phyloP scores from a whole-genome alignment of 23 red algal species.

The Gracilaria gracilis region DNA sequence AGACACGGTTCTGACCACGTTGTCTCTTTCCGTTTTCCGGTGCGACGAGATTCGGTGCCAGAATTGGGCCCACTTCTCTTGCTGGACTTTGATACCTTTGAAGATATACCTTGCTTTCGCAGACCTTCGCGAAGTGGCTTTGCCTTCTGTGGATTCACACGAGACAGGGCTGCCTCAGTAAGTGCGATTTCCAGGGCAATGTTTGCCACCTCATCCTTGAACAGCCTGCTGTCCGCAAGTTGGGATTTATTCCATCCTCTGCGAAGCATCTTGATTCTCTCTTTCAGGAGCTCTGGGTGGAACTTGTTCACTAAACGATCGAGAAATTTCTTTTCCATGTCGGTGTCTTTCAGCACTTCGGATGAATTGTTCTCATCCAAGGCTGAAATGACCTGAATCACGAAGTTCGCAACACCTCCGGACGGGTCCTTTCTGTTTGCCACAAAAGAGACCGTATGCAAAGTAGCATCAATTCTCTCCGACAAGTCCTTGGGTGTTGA shows the following conservation, averaged over 20 bases:
- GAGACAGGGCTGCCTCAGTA: background rate
- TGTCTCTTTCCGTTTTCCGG: too few species aligned
- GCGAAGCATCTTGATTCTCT: background rate
- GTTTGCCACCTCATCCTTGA: background rate
- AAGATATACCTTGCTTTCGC: too few species aligned
- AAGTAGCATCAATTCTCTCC: conserved; percentile 25
- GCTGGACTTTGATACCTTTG: too few species aligned
- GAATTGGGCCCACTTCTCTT: too few species aligned
- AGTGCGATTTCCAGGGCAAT: background rate
- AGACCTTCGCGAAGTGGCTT: background rate
- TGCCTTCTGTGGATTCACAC: background rate
- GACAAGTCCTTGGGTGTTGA: background rate
- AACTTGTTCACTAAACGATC: conserved; percentile 6
- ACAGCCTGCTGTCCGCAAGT: background rate
- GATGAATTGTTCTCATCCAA: background rate
- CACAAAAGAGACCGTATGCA: background rate
- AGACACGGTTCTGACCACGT: too few species aligned
- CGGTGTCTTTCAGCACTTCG: background rate
- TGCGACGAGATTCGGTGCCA: too few species aligned
- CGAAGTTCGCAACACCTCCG: background rate
- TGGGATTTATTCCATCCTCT: background rate
- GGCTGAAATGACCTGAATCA: background rate
- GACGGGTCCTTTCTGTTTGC: background rate
- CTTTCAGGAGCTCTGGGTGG: background rate
- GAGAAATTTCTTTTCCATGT: background rate